phyloP scores from a whole-genome alignment of 805 yeast species.

The Pichia occidentalis region DNA sequence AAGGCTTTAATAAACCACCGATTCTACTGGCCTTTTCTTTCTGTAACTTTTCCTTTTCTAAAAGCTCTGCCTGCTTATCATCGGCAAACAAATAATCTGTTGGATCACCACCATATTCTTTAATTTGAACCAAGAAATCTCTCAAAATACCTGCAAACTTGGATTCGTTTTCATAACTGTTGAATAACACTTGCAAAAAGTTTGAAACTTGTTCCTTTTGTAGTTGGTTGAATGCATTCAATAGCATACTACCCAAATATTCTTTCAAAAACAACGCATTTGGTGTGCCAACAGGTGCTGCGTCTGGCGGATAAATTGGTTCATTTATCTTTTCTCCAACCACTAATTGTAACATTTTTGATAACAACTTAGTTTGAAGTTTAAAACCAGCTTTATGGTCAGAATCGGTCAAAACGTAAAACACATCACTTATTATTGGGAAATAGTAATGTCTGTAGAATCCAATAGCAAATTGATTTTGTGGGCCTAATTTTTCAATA shows the following conservation, averaged over 20 bases:
- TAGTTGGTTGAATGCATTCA: conserved; percentile 88
- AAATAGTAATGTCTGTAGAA: conserved; percentile 86
- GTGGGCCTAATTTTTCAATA: conserved; percentile 64
- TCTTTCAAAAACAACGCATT: conserved; percentile 74
- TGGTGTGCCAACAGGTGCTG: conserved; percentile 80
- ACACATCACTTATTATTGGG: conserved; percentile 85
- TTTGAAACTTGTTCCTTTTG: conserved; percentile 74
- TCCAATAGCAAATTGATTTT: conserved; percentile 67
- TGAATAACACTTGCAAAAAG: conserved; percentile 71
- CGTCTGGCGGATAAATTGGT: conserved; percentile 74
- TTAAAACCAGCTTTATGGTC: conserved; percentile 97
- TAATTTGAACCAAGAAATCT: conserved; percentile 94
- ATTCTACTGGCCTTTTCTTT: conserved; percentile 78
- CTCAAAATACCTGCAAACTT: conserved; percentile 81
- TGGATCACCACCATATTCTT: conserved; percentile 92
- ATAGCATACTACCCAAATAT: conserved; percentile 73
- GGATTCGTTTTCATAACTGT: conserved; percentile 62
- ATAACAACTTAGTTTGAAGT: conserved; percentile 76
- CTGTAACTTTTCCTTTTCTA: conserved; percentile 62
- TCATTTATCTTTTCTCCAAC: conserved; percentile 66
- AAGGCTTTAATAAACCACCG: conserved; percentile 92
- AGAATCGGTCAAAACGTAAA: conserved; percentile 88
- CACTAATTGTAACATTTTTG: conserved; percentile 77
- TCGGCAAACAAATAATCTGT: conserved; percentile 93
- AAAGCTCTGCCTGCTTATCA: conserved; percentile 72